Evolutionary conservation across 768 basidiomycete genomes (phyloP), one percentile per base, ranked within the genome.

Genomic region (Tephrocybe sp.): DNA sequence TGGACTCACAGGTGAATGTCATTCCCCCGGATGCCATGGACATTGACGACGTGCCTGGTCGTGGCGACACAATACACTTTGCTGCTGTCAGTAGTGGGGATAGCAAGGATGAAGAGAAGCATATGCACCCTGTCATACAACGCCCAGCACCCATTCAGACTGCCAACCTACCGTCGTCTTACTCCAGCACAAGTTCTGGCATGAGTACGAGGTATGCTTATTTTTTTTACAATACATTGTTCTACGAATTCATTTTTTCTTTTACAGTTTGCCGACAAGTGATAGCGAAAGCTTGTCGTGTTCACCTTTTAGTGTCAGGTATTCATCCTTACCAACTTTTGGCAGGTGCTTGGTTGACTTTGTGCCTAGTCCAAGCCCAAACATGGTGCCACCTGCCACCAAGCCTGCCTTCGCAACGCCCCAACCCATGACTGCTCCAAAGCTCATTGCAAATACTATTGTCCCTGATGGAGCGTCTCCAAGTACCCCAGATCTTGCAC

Each of bases 41-140:
- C 44, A 40, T 52, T 5, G 52, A 55, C 24, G 43, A 36, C 34
- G n/a, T 35, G 25, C 28, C 34, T 35, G 30, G 28, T n/a, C 38
- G 56, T 1, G 49, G 46, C 35, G 49, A 36, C 22, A 22, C 37
- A 13, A 50, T 50, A 16, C 55, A 18, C 16, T 44, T 57, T 18
- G 44, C 55, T 9, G 58, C 65, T 27, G 60, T 55, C 15, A 57
- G 54, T 15, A 58, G 67, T 31, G 60, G 65, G 28, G 61, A 67
- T 49, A 55, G 65, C 36, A 60, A 63, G 46, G 61, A 68, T 22
- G 61, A 69, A 47, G 60, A 65, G 44, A 63, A 63, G 46, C 77
- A 82, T 61, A 84, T 84, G 83, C 83, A 84, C 60, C 79, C 79
- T 18, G 70, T 79, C 22, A 62, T 67, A 5, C 71, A 69, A 27